Evolutionary conservation across 352 stramenopile species (phyloP), one percentile per base, ranked within the genome.

Genomic region (Hyaloperonospora brassicae): DNA sequence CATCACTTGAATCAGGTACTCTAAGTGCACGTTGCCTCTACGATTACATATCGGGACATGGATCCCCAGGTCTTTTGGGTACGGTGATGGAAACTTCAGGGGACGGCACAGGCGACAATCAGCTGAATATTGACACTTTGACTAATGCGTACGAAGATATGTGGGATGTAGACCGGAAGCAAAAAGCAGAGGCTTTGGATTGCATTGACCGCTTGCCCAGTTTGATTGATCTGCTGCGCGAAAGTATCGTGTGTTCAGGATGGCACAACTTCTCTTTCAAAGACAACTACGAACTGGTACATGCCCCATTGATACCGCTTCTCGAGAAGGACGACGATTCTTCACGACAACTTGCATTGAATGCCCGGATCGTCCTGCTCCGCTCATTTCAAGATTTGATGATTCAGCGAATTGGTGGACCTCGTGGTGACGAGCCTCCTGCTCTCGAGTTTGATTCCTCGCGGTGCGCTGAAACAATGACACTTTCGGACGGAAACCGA

Each of bases 401-500:
- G 76, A 75, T 93, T 14, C 62, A 87, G 59, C 79, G 78, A 25
- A 58, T 95, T n/a, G 75, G 74, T 51, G 79, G 82, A 5, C 84
- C 73, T 50, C 69, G 72, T 40, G 76, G 80, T 48, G 80, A 89
- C 39, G 84, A 93, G 25, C 71, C 76, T 44, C 78, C 84, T 12
- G 62, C 79, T n/a, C 68, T 95, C 34, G 84, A 95, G 50, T 95
- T 93, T 70, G 84, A 95, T 71, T 62, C 80, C 17, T 79, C 82
- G 4, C 75, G 86, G 8, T 95, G 86, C 47, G 86, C 86, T 11
- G 86, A 95, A 64, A 95, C 86, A 5, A 94, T 95, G 73, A 93
- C 85, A 23, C 59, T 95, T 17, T 87, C 78, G 1, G 83, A 94
- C 53, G 70, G 73, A 24, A 90, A 87, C 51, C 75, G 82, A 53